Evolutionary conservation across 2,329 filamentous ascomycete genomes (phyloP), one percentile per base, ranked within the genome.

Genomic region (Xylaria sp.): DNA sequence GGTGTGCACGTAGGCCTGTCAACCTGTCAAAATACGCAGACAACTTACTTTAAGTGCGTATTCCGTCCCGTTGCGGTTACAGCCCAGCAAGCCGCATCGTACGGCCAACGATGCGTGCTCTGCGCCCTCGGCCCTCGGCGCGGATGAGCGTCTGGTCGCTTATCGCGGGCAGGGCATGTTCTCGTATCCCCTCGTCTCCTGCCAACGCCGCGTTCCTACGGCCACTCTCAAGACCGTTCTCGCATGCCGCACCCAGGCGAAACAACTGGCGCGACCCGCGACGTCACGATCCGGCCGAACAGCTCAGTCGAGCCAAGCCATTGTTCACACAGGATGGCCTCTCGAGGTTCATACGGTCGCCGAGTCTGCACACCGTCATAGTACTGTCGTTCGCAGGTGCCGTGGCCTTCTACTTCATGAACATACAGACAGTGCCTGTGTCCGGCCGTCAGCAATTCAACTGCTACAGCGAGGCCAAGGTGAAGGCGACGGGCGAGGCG

Each of bases 371-470:
- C 64, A 74, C 81, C 33, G 78, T 87, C 15, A 76, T 84, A 17
- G 71, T 81, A 0, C 68, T 81, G 15, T 81, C 82, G 33, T 77
- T 82, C 17, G 74, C 79, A n/a, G 82, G 80, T 51, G 87, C 85
- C 4, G 74, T 83, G 1, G 76, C 77, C 9, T 89, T 93, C 77
- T 94, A 93, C 81, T 82, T 89, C 64, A 84, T 81, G 76, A 91
- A 94, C 77, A 82, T 92, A 49, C 90, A 95, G 78, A 87, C 86
- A 38, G 92, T 94, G 15, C 92, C 92, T 1, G 86, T 93, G 6
- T 91, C 89, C 5, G 90, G 91, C 0, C 87, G 93, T 9, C 84
- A 84, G 74, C 86, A 92, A 42, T 95, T 95, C 85, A 94, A 94
- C 78, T 87, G 89, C 77, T 86, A 89, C 69, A 83, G 82, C 42